phyloP scores from a whole-genome alignment of 331 rosid genomes.

The Rhamnella rubrinervis region DNA sequence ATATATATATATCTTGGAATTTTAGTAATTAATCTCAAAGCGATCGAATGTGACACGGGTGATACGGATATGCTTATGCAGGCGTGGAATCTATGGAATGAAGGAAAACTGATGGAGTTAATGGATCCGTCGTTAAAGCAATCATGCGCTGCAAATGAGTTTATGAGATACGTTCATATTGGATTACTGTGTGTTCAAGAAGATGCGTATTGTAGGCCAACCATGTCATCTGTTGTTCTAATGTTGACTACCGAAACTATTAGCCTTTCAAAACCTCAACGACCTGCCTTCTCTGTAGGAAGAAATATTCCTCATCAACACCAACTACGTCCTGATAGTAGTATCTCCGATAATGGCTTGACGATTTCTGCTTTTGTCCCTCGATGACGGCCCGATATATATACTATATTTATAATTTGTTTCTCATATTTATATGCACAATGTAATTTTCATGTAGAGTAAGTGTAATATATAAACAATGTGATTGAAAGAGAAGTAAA shows the following conservation, averaged over 20 bases:
- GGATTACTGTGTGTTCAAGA: constrained; percentile 29
- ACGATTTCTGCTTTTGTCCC: background rate
- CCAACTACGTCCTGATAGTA: background rate
- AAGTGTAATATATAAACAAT: background rate
- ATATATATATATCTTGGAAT: too few species aligned
- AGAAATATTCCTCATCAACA: background rate
- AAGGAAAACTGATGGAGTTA: constrained; percentile 14
- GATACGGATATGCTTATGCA: background rate
- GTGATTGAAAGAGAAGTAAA: background rate
- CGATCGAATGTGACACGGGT: too few species aligned
- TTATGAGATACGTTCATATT: constrained; percentile 18
- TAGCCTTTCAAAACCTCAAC: background rate
- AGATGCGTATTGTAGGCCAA: constrained; percentile 29
- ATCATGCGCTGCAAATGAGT: constrained; percentile 3
- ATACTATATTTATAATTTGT: too few species aligned
- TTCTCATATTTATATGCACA: too few species aligned
- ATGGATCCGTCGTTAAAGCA: constrained; percentile 14
- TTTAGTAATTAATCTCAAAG: background rate
- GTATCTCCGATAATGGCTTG: too few species aligned
- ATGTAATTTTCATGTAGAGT: background rate
- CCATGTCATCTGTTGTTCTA: constrained; percentile 16
- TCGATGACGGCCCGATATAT: background rate
- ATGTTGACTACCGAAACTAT: constrained; percentile 17
- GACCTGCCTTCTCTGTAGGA: constrained; percentile 17
- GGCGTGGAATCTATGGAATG: constrained; percentile 30